Evolutionary conservation across 139 green algal species (phyloP), one percentile per base, ranked within the genome.

Genomic region (Chlorella sp.): DNA sequence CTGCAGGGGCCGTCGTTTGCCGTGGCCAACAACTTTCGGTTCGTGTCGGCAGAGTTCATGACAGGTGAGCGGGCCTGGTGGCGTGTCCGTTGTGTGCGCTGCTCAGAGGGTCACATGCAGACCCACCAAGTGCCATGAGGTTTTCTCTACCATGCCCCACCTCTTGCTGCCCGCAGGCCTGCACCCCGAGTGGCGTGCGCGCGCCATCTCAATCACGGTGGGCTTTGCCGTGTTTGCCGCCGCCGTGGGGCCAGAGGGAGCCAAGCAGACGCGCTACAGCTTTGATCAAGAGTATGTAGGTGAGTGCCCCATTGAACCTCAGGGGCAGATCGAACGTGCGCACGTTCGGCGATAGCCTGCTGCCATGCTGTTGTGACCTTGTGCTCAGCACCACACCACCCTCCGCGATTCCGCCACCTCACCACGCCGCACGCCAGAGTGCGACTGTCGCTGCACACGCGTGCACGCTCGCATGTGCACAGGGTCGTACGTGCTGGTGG

Each of bases 191-290:
- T 26, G 22, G n/a, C 60, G 60, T 22, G 60, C 60, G 26, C 60
- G 60, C 4, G 60, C 60, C 20, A 66, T 66, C 60, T 66, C 60
- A n/a, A 4, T 66, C 27, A 35, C 60, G 35, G 60, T 66, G 23
- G 60, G 60, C 20, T 35, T 66, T n/a, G 60, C 60, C 3, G 60
- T 66, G 60, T 66, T 66, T 66, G 60, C 60, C 4, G 60, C 60
- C 33, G 60, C 20, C 22, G 29, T 66, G n/a, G 60, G 60, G 27
- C 60, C 60, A 22, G 60, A 66, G 60, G 26, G 27, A 35, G 60
- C 29, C 4, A n/a, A 29, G 22, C 60, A 66, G 20, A 29, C 29
- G 27, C n/a, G 60, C 3, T 26, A 66, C 29, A 29, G 27, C n/a
- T 3, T 66, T 2, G 22, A 26, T 2, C 2, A 66, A 5, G 20